phyloP scores from a whole-genome alignment of 768 basidiomycete genomes.

The Leccinum boreale region DNA sequence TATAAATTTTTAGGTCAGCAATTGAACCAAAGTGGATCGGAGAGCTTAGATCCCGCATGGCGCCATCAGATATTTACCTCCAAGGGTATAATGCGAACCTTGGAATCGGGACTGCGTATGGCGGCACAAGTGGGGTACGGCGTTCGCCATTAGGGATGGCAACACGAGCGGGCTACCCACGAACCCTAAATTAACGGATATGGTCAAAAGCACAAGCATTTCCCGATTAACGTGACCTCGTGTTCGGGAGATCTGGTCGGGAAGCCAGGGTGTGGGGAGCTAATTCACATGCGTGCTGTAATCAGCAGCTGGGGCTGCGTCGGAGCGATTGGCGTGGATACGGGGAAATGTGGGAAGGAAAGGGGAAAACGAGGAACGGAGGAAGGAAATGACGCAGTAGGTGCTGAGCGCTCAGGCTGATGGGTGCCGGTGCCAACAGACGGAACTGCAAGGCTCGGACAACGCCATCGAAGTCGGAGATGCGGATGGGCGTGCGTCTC shows the following conservation, averaged over 20 bases:
- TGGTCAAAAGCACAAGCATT: constrained; percentile 22
- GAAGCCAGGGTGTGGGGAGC: constrained; percentile 13
- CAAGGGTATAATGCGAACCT: constrained; percentile 14
- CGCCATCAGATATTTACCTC: constrained; percentile 15
- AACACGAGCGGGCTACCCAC: constrained; percentile 7
- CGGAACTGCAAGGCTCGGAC: constrained; percentile 1
- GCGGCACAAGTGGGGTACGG: constrained; percentile 18
- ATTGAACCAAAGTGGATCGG: constrained; percentile 6
- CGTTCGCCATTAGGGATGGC: constrained; percentile 20
- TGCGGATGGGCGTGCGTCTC: constrained; percentile 7
- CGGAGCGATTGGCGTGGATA: constrained; percentile 18
- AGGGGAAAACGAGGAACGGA: constrained; percentile 7
- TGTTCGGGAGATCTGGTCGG: constrained; percentile 21
- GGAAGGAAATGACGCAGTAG: constrained; percentile 8
- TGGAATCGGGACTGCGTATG: constrained; percentile 8
- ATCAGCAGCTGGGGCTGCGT: constrained; percentile 16
- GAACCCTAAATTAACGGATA: constrained; percentile 33
- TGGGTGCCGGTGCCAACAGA: neutral
- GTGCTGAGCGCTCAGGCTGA: neutral
- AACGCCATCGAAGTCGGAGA: constrained; percentile 26
- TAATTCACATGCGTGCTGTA: constrained; percentile 8
- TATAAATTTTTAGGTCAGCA: neutral
- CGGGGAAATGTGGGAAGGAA: neutral
- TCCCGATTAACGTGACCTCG: constrained; percentile 26
- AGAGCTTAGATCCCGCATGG: constrained; percentile 18